Base-by-base conservation (phyloP, 352 stramenopile genomes). In the Phytopythium vexans region DNA sequence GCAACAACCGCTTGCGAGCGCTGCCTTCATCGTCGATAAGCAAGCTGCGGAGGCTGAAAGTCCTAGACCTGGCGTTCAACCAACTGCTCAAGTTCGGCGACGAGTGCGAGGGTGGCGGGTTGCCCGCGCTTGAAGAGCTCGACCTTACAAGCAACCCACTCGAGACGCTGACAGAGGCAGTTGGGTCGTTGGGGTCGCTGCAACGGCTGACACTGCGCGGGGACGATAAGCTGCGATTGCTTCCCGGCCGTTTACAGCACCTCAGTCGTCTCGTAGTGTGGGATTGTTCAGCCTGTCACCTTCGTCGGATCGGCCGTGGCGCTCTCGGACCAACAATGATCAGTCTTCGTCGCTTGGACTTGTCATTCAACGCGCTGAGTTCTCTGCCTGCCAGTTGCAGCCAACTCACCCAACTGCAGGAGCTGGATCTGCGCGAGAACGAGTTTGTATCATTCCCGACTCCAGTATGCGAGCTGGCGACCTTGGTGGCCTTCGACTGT, bases 31-130 rank as follows among this genome's bases (percentile, higher is more conserved):
- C 3, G 15, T 27, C 49, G 16, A 41, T 74, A 12, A 55, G 42
- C 38, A 64, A 69, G 40, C 44, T 72, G 1, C 48, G 73, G 32
- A 47, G 71, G 1, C 48, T 92, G 7, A 65, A 72, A 41, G 72
- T 88, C 8, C 56, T 89, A 6, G 63, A 79, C 14, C 41, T 87
- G 8, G 50, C 72, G 33, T 70, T 63, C 39, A 90, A 90, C 57
- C 49, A 42, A 1, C 60, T 91, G 8, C 15, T 51, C 14, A 40
- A 8, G 9, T 87, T 88, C 52, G 77, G 74, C 1, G 72, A 78
- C 11, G 56, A 72, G 41, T 88, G 71, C 35, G 47, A 58, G 11
- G 48, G 33, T 8, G 33, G 12, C 15, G 67, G 70, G 2, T 44
- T 87, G 6, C 21, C 41, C 0, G 59, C 61, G 3, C 62, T 91